A percentile compares a stretch with the other conserved stretches of the same genome.
phyloP scores from a whole-genome alignment of 2,329 filamentous ascomycete species.

The Parascedosporium putredinis region DNA sequence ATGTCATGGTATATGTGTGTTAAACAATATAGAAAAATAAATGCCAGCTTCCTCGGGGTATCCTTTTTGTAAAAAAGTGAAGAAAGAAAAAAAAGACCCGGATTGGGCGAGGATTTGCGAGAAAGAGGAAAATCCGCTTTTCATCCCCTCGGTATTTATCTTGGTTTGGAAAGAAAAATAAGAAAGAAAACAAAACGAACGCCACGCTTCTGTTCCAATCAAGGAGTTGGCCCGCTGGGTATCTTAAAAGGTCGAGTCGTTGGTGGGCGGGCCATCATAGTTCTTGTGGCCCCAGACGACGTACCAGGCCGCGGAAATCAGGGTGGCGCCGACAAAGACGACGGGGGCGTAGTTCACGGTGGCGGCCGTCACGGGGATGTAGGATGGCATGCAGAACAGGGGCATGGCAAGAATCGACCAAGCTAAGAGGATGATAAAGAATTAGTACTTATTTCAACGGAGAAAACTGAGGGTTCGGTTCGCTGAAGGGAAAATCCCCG shows the following conservation, averaged over 20 bases:
- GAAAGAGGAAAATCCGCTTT: too few relatives aligned
- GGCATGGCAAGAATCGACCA: conserved; percentile 62
- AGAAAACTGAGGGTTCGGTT: too few relatives aligned
- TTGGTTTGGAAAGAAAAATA: too few relatives aligned
- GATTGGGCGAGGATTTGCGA: too few relatives aligned
- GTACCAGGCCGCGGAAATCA: conserved; percentile 57
- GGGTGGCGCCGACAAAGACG: conserved; percentile 58
- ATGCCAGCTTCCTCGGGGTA: not conserved
- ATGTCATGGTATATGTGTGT: too few relatives aligned
- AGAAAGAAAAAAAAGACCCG: too few relatives aligned
- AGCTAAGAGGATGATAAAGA: conserved; percentile 24
- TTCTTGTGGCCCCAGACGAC: conserved; percentile 58
- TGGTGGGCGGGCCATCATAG: conserved; percentile 51
- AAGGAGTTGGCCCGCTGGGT: not conserved
- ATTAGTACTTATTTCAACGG: too few relatives aligned
- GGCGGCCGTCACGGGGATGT: conserved; percentile 45
- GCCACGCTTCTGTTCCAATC: conserved; percentile 2
- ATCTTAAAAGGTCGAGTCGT: conserved; percentile 11
- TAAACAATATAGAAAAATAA: conserved; percentile 1
- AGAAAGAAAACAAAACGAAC: too few relatives aligned
- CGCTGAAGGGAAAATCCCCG: not conserved
- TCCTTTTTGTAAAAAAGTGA: too few relatives aligned
- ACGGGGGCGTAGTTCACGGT: conserved; percentile 66
- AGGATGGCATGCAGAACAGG: conserved; percentile 63
- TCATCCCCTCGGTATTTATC: too few relatives aligned